Percentiles rank a stretch among this genome's conserved stretches.
Conservation (phyloP, 2,329 filamentous ascomycete genomes). For the Cytospora chrysosperma region DNA sequence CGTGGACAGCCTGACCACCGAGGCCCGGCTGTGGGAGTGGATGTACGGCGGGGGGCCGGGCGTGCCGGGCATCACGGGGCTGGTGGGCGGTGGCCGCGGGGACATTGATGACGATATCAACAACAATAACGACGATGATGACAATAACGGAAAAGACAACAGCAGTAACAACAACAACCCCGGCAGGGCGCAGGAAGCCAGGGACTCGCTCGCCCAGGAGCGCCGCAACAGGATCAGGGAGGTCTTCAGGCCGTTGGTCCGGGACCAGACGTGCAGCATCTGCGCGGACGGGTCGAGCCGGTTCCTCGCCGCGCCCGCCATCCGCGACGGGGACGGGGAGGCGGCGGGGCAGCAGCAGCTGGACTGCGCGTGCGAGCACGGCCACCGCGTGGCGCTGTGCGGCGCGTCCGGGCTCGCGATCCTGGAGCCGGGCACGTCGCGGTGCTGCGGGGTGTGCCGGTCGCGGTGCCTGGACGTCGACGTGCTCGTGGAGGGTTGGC, state of each 20-base stretch:
- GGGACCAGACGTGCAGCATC: slow-evolving; percentile 46
- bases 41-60: slow-evolving; percentile 55
- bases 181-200: neutral
- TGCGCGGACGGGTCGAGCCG: slow-evolving; percentile 36
- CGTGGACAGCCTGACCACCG: slow-evolving; percentile 44
- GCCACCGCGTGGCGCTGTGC: slow-evolving; percentile 43
- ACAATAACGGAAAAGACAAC: slow-evolving; percentile 16
- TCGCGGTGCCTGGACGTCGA: slow-evolving; percentile 48
- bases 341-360: neutral
- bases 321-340: neutral
- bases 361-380: slow-evolving; percentile 33
- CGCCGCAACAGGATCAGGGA: slow-evolving; percentile 31
- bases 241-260: slow-evolving; percentile 40
- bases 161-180: neutral
- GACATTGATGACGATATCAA: too few relatives aligned
- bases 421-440: slow-evolving; percentile 51
- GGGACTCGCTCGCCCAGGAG: slow-evolving; percentile 4
- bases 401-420: slow-evolving; percentile 55
- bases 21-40: slow-evolving; percentile 56
- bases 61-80: slow-evolving; percentile 45
- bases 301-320: neutral
- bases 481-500: slow-evolving; percentile 38
- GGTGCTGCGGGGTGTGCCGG: slow-evolving; percentile 55
- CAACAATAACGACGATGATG: slow-evolving; percentile 16
- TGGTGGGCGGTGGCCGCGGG: too few relatives aligned